Conservation (phyloP, 352 stramenopile species). For the Pythium inflatum region DNA sequence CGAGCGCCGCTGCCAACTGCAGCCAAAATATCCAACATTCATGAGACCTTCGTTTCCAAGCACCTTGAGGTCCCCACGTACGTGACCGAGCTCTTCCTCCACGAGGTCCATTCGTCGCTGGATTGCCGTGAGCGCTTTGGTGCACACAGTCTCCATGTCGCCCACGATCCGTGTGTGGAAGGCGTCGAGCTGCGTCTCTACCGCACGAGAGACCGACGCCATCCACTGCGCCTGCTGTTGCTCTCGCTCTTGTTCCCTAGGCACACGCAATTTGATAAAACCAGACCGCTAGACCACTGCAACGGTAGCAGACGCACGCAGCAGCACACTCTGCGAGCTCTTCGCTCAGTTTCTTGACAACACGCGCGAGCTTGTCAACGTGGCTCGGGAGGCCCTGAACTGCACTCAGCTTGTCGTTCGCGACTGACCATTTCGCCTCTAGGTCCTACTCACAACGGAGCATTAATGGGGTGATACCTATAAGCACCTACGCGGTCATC, state of each 20-base stretch:
- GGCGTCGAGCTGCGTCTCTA: conserved; percentile 21
- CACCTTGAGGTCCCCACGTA: conserved; percentile 16
- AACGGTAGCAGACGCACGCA: conserved; percentile 14
- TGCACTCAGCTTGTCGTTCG: conserved; percentile 4
- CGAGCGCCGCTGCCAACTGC: conserved; percentile 44
- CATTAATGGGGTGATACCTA: no score
- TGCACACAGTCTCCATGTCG: conserved; percentile 21
- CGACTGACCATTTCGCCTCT: background rate
- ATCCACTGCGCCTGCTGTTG: conserved; percentile 18
- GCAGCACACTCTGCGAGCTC: conserved; percentile 35
- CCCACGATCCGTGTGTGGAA: conserved; percentile 7
- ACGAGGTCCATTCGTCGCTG: conserved; percentile 48
- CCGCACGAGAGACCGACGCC: conserved; percentile 12
- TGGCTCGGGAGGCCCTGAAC: conserved; percentile 37
- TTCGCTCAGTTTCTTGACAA: conserved; percentile 52
- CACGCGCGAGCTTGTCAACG: conserved; percentile 45
- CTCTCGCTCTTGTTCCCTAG: conserved; percentile 23
- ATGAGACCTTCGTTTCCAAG: no score
- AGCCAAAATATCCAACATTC: no score
- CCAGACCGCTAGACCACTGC: background rate
- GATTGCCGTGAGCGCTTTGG: conserved; percentile 23
- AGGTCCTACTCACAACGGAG: no score
- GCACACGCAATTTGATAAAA: conserved; percentile 18
- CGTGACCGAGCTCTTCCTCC: conserved; percentile 61
- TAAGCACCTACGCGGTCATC: background rate